These are phyloP conservation scores for Nigrospora sphaerica DNA, from an alignment of 2,329 filamentous ascomycete genomes.

Conservation along the genomic window DNA sequence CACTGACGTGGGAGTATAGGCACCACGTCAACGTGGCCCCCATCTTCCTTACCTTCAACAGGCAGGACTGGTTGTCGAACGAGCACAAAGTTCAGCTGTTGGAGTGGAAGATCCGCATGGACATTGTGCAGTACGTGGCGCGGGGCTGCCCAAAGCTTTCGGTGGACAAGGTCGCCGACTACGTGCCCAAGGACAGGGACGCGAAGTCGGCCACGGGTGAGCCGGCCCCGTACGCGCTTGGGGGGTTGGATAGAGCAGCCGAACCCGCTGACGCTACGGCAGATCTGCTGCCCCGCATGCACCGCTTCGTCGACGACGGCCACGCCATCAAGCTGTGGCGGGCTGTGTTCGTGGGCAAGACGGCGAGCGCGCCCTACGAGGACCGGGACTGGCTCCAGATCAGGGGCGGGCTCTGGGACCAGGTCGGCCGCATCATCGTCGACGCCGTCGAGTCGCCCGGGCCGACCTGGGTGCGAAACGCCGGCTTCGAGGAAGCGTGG, in stretches of 20 bases:
- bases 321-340: conserved; percentile 72
- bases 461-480: conserved; percentile 51
- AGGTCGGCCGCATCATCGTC: conserved; percentile 52
- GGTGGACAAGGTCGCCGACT: conserved; percentile 50
- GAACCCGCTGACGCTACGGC: not conserved
- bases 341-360: conserved; percentile 58
- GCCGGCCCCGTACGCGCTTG: conserved; percentile 1
- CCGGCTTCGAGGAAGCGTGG: conserved; percentile 63
- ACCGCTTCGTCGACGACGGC: conserved; percentile 62
- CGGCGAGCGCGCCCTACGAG: conserved; percentile 36
- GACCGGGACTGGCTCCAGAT: conserved; percentile 43
- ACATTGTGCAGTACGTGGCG: conserved; percentile 68
- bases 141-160: conserved; percentile 55
- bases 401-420: conserved; percentile 51
- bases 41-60: conserved; percentile 67
- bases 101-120: conserved; percentile 74
- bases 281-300: conserved; percentile 40
- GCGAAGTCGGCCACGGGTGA: conserved; percentile 32
- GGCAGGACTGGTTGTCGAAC: conserved; percentile 51
- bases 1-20: conserved; percentile 36
- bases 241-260: too few relatives aligned
- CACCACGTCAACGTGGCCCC: conserved; percentile 66
- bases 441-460: conserved; percentile 51
- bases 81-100: conserved; percentile 62
- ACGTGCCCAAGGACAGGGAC: conserved; percentile 41